Percentiles rank a stretch among this genome's conserved stretches.
phyloP scores from a whole-genome alignment of 139 green algal genomes.

The Protoeuglena noctilucae region DNA sequence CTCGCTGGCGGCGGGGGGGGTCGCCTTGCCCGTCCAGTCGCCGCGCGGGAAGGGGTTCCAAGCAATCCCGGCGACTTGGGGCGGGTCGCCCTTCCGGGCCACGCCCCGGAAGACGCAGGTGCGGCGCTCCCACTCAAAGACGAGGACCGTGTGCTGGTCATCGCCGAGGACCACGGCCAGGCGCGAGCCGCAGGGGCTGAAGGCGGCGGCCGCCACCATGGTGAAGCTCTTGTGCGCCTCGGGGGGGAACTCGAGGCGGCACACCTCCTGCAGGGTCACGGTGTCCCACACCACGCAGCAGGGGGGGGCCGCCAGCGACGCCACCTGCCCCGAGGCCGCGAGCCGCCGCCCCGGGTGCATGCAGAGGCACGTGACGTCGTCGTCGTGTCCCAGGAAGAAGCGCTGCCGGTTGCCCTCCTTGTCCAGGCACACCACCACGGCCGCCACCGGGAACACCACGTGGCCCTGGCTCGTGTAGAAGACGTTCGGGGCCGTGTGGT shows the following conservation, averaged over 20 bases:
- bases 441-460: constrained; percentile 3
- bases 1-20: background rate
- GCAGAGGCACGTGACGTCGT: constrained; percentile 8
- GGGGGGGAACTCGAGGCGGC: constrained; percentile 17
- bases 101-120: background rate
- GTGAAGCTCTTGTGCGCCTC: constrained; percentile 11
- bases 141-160: background rate
- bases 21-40: constrained; percentile 5
- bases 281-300: constrained; percentile 2
- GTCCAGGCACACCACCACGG: constrained; percentile 2
- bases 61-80: constrained; percentile 8
- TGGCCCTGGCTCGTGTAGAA: constrained; percentile 7
- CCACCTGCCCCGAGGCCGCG: constrained; percentile 1
- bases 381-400: constrained; percentile 8
- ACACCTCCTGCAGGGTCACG: constrained; percentile 9
- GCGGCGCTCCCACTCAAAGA: background rate
- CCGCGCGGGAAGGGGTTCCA: constrained; percentile 16
- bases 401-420: background rate
- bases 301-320: background rate
- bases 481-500: constrained; percentile 13
- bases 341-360: constrained; percentile 2
- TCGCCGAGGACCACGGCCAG: background rate
- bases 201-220: background rate
- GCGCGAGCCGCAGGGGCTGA: background rate
- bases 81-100: constrained; percentile 6